phyloP scores from a whole-genome alignment of 1,284 basidiomycete genomes.

The Sporisorium iseilematis-ciliati region DNA sequence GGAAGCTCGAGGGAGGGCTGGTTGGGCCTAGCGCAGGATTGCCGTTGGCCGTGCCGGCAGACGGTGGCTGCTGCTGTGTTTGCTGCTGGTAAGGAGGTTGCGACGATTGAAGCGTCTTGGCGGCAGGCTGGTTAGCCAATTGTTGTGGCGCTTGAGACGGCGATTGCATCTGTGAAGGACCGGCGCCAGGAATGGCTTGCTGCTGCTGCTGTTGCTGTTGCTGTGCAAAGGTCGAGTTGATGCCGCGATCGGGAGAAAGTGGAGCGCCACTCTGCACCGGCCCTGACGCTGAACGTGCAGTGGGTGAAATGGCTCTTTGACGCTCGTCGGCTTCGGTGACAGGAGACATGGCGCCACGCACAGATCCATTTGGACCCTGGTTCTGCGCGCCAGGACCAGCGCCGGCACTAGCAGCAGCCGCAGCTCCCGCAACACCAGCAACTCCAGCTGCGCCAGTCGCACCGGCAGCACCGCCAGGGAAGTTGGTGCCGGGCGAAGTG shows the following conservation, averaged over 20 bases:
- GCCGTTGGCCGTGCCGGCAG: constrained; percentile 16
- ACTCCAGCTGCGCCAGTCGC: no score
- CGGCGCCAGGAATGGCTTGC: not conserved
- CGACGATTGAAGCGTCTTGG: constrained; percentile 4
- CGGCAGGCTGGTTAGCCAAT: constrained; percentile 14
- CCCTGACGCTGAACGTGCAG: constrained; percentile 14
- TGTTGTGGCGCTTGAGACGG: constrained; percentile 23
- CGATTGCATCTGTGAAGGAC: constrained; percentile 8
- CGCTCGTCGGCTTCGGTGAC: constrained; percentile 42
- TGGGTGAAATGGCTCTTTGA: constrained; percentile 49
- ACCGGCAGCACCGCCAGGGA: constrained; percentile 9
- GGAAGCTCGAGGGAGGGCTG: constrained; percentile 26
- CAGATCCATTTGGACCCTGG: constrained; percentile 23
- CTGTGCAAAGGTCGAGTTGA: constrained; percentile 23
- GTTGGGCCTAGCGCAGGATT: constrained; percentile 23
- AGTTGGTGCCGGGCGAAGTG: constrained; percentile 19
- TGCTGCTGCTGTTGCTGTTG: constrained; percentile 21
- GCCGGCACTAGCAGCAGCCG: constrained; percentile 18
- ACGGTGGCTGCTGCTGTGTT: constrained; percentile 4
- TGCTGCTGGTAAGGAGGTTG: constrained; percentile 26
- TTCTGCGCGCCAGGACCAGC: constrained; percentile 27
- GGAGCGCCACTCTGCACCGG: constrained; percentile 22
- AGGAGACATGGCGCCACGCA: constrained; percentile 48
- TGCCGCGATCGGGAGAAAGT: constrained; percentile 19
- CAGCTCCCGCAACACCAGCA: constrained; percentile 16